A percentile compares a stretch with the other conserved stretches of the same genome.
Evolutionary conservation across 331 rosid genomes (phyloP).

Genomic region (Quercus lobata): DNA sequence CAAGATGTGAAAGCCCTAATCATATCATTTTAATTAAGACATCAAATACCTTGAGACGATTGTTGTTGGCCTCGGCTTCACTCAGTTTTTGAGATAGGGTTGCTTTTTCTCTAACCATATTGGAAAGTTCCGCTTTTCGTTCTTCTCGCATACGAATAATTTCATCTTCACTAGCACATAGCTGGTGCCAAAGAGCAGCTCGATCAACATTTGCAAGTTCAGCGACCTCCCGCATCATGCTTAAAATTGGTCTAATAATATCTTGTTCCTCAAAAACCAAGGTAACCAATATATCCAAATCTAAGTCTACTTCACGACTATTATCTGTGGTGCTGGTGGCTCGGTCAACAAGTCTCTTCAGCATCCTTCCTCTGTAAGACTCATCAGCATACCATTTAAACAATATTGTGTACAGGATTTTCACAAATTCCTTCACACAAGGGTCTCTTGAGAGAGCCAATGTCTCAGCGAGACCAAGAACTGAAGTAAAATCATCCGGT

Average conservation of each 20-base stretch:
- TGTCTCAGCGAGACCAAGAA: slow-evolving; percentile 95
- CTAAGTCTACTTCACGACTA: slow-evolving; percentile 67
- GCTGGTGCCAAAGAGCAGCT: slow-evolving; percentile 95
- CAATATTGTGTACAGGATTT: slow-evolving; percentile 74
- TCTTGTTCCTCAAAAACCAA: slow-evolving; percentile 90
- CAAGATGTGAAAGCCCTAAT: slow-evolving; percentile 32
- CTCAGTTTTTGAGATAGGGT: slow-evolving; percentile 59
- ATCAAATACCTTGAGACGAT: slow-evolving; percentile 81
- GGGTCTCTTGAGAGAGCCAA: slow-evolving; percentile 82
- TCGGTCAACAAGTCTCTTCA: slow-evolving; percentile 87
- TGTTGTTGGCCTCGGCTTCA: slow-evolving; percentile 74
- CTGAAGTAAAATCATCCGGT: slow-evolving; percentile 76
- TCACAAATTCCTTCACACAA: slow-evolving; percentile 78
- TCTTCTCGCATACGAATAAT: slow-evolving; percentile 66
- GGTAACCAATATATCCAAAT: slow-evolving; percentile 79
- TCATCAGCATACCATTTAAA: slow-evolving; percentile 92
- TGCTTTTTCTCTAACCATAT: slow-evolving; percentile 62
- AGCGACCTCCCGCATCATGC: slow-evolving; percentile 93
- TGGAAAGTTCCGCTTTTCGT: slow-evolving; percentile 66
- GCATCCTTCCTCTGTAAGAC: slow-evolving; percentile 72
- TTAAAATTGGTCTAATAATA: slow-evolving; percentile 70
- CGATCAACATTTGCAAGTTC: slow-evolving; percentile 92
- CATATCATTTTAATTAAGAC: slow-evolving; percentile 39
- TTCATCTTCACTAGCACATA: slow-evolving; percentile 93
- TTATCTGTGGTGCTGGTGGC: slow-evolving; percentile 69